Evolutionary conservation across 2,329 filamentous ascomycete species (phyloP).

Genomic region (Decorospora gaudefroyi): DNA sequence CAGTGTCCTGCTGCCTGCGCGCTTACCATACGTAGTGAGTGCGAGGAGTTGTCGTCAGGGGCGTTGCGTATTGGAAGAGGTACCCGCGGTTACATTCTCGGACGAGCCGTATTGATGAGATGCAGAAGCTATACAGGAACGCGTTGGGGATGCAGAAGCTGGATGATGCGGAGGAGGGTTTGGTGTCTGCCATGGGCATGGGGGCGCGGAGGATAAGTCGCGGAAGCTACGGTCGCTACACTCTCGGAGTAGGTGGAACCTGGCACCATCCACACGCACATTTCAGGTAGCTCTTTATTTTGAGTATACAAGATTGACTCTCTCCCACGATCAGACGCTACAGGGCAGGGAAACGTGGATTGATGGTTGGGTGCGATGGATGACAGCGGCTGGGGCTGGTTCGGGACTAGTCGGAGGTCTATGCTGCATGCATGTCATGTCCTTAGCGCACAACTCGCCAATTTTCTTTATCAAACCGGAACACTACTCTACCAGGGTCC

Average conservation of each 20-base stretch:
- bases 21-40: too few species aligned
- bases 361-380: conserved; percentile 29
- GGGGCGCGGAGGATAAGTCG: conserved; percentile 29
- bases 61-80: too few species aligned
- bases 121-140: conserved; percentile 32
- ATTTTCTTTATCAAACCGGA: conserved; percentile 14
- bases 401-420: conserved; percentile 22
- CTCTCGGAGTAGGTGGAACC: conserved; percentile 10
- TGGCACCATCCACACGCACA: conserved; percentile 3
- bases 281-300: conserved; percentile 9
- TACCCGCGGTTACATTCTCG: too few species aligned
- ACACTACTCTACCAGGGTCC: conserved; percentile 8
- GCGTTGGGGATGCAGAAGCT: conserved; percentile 38
- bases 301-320: conserved; percentile 24
- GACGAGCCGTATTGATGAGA: too few species aligned
- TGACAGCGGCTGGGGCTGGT: conserved; percentile 24
- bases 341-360: conserved; percentile 25
- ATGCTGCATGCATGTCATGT: conserved; percentile 8
- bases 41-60: too few species aligned
- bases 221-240: conserved; percentile 16
- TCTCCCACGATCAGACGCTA: conserved; percentile 26
- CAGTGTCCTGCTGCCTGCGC: too few species aligned
- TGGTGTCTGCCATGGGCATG: conserved; percentile 35
- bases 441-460: conserved; percentile 15
- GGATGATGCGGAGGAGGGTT: conserved; percentile 24